phyloP scores from a whole-genome alignment of 305 asterid species.

The Fraxinus latifolia region DNA sequence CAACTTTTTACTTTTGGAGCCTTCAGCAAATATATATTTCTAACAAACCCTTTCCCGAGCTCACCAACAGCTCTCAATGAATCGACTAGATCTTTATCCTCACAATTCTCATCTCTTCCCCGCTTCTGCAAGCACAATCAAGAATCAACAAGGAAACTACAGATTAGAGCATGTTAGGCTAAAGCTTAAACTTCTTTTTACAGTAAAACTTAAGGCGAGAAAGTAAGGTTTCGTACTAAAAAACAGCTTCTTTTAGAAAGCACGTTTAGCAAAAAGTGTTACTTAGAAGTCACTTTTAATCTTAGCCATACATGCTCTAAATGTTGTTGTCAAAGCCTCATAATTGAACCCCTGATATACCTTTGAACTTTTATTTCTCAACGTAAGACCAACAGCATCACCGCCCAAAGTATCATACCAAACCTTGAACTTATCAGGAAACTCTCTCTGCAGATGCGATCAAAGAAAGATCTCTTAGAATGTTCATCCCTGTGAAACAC shows the following conservation, averaged over 20 bases:
- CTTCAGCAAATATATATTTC: constrained; percentile 68
- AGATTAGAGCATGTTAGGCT: background rate
- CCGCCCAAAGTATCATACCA: constrained; percentile 95
- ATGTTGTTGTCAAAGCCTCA: background rate
- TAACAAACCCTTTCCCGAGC: constrained; percentile 84
- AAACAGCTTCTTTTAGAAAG: background rate
- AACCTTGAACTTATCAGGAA: constrained; percentile 65
- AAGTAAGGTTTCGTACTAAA: background rate
- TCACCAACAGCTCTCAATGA: constrained; percentile 63
- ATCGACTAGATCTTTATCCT: constrained; percentile 41
- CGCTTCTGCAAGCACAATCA: constrained; percentile 63
- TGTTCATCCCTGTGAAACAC: background rate
- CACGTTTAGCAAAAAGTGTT: background rate
- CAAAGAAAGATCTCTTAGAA: constrained; percentile 17
- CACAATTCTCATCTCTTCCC: constrained; percentile 45
- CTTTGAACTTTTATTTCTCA: constrained; percentile 52
- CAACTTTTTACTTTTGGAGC: constrained; percentile 52
- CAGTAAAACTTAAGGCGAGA: background rate
- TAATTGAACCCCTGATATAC: constrained; percentile 30
- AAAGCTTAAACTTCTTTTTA: background rate
- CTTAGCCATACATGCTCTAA: background rate
- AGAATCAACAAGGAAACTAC: background rate
- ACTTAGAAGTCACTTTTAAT: background rate
- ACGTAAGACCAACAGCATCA: constrained; percentile 90
- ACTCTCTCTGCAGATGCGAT: constrained; percentile 54